Percentiles rank a stretch among this genome's conserved stretches.
Evolutionary conservation across 495 filamentous ascomycete genomes (phyloP).

Genomic region (Beverwykella pulmonaria): DNA sequence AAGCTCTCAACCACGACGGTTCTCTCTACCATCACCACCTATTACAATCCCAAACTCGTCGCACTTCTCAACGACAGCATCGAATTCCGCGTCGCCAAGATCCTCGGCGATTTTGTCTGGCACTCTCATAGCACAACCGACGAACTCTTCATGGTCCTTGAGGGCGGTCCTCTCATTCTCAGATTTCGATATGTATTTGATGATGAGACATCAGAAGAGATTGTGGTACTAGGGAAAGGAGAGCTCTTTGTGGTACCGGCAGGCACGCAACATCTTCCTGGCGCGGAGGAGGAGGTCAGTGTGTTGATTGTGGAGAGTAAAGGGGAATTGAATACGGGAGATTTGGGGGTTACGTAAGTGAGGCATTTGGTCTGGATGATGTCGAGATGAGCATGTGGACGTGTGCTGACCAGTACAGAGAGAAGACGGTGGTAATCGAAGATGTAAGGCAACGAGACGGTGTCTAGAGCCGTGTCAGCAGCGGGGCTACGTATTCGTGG

Average conservation of each 20-base stretch:
- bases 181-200: slow-evolving; percentile 18
- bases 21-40: slow-evolving; percentile 12
- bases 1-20: slow-evolving; percentile 16
- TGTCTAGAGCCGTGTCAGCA: too few species aligned
- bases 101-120: slow-evolving; percentile 46
- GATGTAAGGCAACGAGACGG: neutral
- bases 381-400: neutral
- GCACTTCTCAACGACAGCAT: slow-evolving; percentile 32
- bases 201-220: slow-evolving; percentile 20
- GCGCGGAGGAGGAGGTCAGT: slow-evolving; percentile 14
- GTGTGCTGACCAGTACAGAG: neutral
- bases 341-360: slow-evolving; percentile 13
- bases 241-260: slow-evolving; percentile 32
- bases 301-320: slow-evolving; percentile 14
- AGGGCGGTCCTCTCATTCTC: slow-evolving; percentile 39
- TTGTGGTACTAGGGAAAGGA: slow-evolving; percentile 28
- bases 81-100: slow-evolving; percentile 47
- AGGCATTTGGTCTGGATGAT: neutral
- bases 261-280: slow-evolving; percentile 35
- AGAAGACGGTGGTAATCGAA: neutral
- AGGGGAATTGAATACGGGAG: slow-evolving; percentile 18
- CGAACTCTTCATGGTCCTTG: slow-evolving; percentile 47
- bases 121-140: slow-evolving; percentile 48
- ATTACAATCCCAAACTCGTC: slow-evolving; percentile 31
- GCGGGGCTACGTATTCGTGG: too few species aligned